Evolutionary conservation across 306 rosid genomes (phyloP).

Genomic region (Sindora glabra): DNA sequence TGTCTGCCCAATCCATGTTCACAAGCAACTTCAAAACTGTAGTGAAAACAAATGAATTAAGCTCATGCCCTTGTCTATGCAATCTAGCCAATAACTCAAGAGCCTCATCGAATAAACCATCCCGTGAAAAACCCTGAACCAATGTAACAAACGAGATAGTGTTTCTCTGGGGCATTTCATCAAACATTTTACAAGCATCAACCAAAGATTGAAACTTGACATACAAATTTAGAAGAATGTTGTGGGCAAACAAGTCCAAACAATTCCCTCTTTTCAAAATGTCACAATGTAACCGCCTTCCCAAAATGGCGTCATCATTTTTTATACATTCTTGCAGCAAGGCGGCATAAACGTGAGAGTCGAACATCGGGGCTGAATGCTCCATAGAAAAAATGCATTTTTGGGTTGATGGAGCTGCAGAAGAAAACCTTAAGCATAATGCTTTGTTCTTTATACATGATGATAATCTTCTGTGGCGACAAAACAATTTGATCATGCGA

Average conservation of each 20-base stretch:
- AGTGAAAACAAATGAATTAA: constrained; percentile 25
- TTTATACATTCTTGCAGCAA: constrained; percentile 15
- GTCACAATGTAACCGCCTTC: constrained; percentile 12
- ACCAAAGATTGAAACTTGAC: not conserved
- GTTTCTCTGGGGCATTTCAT: constrained; percentile 19
- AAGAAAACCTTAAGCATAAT: too few relatives aligned
- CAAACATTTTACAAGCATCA: constrained; percentile 22
- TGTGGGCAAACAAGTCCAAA: constrained; percentile 16
- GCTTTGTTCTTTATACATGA: not conserved
- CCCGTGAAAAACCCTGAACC: constrained; percentile 14
- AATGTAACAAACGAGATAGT: constrained; percentile 18
- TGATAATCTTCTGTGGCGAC: too few relatives aligned
- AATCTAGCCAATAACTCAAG: constrained; percentile 12
- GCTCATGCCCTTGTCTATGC: constrained; percentile 19
- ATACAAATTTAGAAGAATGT: constrained; percentile 13
- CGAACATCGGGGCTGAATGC: not conserved
- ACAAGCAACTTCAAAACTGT: constrained; percentile 23
- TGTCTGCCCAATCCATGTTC: constrained; percentile 15
- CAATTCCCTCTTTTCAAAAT: constrained; percentile 3
- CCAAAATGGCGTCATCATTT: not conserved
- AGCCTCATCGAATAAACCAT: constrained; percentile 1
- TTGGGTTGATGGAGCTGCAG: too few relatives aligned
- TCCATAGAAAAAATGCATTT: too few relatives aligned
- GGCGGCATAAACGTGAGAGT: constrained; percentile 12
- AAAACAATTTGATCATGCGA: too few relatives aligned